These are phyloP conservation scores for Colletotrichum sp. DNA, from an alignment of 2,329 filamentous ascomycete genomes.

Conservation along the genomic window DNA sequence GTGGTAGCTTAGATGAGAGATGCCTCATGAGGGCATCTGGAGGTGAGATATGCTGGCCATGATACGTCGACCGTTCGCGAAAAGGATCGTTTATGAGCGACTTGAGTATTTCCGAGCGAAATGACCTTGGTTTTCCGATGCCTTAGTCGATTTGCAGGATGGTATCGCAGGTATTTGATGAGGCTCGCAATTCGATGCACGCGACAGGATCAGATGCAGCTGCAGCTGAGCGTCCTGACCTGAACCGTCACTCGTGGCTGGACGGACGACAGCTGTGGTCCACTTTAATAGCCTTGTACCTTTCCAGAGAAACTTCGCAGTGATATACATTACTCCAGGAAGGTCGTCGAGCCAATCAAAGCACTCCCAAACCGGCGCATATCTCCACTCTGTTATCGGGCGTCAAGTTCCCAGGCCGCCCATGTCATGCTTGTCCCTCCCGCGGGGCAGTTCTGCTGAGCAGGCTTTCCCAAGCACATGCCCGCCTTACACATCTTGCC, in stretches of 20 bases:
- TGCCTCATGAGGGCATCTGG: conserved; percentile 19
- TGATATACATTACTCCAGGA: rapidly evolving
- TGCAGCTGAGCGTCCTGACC: background rate
- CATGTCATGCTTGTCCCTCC: conserved; percentile 9
- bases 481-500: background rate
- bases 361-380: background rate
- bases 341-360: background rate
- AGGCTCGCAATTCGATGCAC: conserved; percentile 12
- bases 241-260: background rate
- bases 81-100: background rate
- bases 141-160: background rate
- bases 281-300: background rate
- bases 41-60: conserved; percentile 15
- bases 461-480: conserved; percentile 18
- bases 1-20: conserved; percentile 13
- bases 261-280: background rate
- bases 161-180: background rate
- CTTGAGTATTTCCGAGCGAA: background rate
- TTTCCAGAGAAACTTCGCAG: background rate
- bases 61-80: background rate
- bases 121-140: background rate
- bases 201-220: conserved; percentile 12
- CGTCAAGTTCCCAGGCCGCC: background rate
- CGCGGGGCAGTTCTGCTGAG: conserved; percentile 12
- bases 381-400: conserved; percentile 5